Base-by-base conservation (phyloP, 306 rosid genomes). In the Glycine latifolia region DNA sequence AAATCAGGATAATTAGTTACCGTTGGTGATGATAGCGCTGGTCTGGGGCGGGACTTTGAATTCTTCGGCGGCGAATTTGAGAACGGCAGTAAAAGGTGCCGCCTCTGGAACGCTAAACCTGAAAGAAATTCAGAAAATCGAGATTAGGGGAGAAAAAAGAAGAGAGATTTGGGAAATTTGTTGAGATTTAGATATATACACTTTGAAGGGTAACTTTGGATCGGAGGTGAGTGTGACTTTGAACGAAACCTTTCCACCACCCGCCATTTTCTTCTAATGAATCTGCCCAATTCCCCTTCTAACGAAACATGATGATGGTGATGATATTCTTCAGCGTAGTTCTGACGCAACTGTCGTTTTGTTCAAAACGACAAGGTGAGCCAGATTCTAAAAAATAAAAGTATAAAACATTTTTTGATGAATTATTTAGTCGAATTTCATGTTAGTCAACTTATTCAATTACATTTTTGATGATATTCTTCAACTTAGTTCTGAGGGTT, bases 11-110 rank as follows among this genome's bases (percentile, higher is more conserved):
- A 47, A 33, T 68, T 20, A 69, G 3, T 35, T 84, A 93, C 98
- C 99, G 75, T 95, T 91, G 89, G 99, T 93, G 94, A 95, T 95
- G 17, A 95, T 93, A 48, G 98, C 99, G 82, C 99, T 93, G 85
- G 99, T 93, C 66, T 95, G 98, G 10, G 99, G 98, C 67, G 99
- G 99, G 77, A 93, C 99, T 83, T 95, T 95, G 92, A 95, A 95
- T 87, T 95, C 97, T 79, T 95, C 99, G 6, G 98, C 98, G 0
- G 98, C 97, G 77, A 89, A 95, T 92, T 93, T 93, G 83, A 95
- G 94, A 74, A 95, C 99, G 58, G 98, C 99, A 2, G 99, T 96
- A 83, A 96, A 96, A 68, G 98, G 99, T 6, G 98, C 98, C 60
- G 97, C 99, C 87, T 96, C 98, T 0, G 98, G 99, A 63, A 96